Percentiles rank a stretch among this genome's conserved stretches.
These are phyloP conservation scores for Russula earlei DNA, from an alignment of 768 basidiomycete species.

Conservation along the genomic window DNA sequence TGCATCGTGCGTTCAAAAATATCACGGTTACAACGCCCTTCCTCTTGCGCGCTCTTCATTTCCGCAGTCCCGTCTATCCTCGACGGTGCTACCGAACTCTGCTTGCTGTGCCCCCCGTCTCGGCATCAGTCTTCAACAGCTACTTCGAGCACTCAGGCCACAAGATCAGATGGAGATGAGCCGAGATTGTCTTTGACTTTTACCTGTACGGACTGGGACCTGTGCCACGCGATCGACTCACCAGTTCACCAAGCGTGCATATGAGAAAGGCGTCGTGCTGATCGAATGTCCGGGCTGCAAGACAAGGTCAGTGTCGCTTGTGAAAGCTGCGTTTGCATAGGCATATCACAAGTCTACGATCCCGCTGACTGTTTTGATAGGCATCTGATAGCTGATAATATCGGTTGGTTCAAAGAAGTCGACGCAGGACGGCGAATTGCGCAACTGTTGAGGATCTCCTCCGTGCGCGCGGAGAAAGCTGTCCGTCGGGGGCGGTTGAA, in stretches of 20 bases:
- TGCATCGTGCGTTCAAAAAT: no score
- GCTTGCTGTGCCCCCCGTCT: neutral
- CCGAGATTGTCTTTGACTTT: slow-evolving; percentile 70
- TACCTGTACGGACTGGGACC: slow-evolving; percentile 68
- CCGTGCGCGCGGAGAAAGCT: slow-evolving; percentile 64
- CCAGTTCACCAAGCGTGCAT: slow-evolving; percentile 75
- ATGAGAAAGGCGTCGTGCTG: slow-evolving; percentile 82
- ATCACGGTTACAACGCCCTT: neutral
- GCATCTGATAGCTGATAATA: slow-evolving; percentile 81
- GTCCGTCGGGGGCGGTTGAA: slow-evolving; percentile 39
- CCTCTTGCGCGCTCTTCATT: neutral
- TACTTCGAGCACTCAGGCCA: slow-evolving; percentile 3
- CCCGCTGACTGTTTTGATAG: slow-evolving; percentile 28
- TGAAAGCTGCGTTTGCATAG: neutral
- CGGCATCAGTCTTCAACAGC: slow-evolving; percentile 7
- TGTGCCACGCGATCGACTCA: slow-evolving; percentile 81
- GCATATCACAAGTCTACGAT: neutral
- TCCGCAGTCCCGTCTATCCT: neutral
- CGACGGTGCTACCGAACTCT: slow-evolving; percentile 1
- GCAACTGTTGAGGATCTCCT: slow-evolving; percentile 81
- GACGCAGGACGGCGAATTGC: slow-evolving; percentile 60
- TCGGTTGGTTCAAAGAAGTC: slow-evolving; percentile 88
- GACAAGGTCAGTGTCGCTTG: slow-evolving; percentile 50
- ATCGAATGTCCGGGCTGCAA: slow-evolving; percentile 88
- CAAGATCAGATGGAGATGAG: slow-evolving; percentile 35